Percentiles rank a stretch among this genome's conserved stretches.
phyloP scores from a whole-genome alignment of 2,329 filamentous ascomycete genomes.

The Teratosphaeria gauchensis region DNA sequence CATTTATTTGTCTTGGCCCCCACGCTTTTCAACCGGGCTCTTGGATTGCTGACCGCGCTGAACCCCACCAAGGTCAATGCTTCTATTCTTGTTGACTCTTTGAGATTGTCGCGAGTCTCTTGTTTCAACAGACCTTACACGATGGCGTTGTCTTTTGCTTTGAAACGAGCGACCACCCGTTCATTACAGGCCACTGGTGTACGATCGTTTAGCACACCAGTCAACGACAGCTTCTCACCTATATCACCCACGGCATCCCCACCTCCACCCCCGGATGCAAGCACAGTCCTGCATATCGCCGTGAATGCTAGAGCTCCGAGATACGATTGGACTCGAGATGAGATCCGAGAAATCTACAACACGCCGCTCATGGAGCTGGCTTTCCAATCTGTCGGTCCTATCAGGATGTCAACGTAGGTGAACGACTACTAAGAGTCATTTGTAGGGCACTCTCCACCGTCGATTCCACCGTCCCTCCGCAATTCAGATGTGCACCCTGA shows the following conservation, averaged over 20 bases:
- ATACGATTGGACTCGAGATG: constrained; percentile 69
- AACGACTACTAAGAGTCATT: constrained; percentile 5
- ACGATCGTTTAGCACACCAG: constrained; percentile 26
- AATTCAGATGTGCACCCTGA: constrained; percentile 86
- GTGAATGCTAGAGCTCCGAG: constrained; percentile 52
- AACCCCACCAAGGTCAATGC: background rate
- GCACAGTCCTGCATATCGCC: constrained; percentile 38
- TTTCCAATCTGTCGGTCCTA: constrained; percentile 21
- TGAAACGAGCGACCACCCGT: constrained; percentile 13
- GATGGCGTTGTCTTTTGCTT: constrained; percentile 7
- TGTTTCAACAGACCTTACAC: background rate
- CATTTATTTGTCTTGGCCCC: background rate
- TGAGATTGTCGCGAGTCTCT: background rate
- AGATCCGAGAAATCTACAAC: constrained; percentile 74
- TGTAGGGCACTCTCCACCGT: constrained; percentile 64
- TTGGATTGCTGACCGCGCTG: background rate
- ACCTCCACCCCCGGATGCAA: constrained; percentile 11
- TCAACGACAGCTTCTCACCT: constrained; percentile 25
- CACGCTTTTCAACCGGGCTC: background rate
- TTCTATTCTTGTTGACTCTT: background rate
- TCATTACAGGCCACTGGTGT: constrained; percentile 6
- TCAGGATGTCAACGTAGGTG: background rate
- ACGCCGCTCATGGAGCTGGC: constrained; percentile 67
- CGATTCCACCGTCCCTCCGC: constrained; percentile 75
- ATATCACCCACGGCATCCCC: constrained; percentile 16